Conservation (phyloP, 116 monocot genomes). For the Dioscorea cayenensis region DNA sequence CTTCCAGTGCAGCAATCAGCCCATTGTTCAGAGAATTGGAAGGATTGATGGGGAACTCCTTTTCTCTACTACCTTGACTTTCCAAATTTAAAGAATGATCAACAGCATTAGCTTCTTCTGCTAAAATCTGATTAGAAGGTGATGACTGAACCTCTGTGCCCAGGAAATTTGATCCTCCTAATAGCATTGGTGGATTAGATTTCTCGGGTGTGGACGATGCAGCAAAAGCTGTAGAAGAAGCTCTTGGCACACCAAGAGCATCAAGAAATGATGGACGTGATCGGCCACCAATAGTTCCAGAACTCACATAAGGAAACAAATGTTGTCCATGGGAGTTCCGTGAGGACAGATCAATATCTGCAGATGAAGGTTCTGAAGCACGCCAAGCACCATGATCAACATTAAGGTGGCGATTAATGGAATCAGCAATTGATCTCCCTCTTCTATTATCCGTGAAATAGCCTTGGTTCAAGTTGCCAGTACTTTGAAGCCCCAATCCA, state of each 20-base stretch:
- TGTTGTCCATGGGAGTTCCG: conserved; percentile 29
- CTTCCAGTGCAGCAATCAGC: conserved; percentile 7
- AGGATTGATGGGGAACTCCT: conserved; percentile 14
- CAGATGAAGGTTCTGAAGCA: conserved; percentile 26
- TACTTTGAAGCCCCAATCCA: conserved; percentile 10
- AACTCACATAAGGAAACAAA: conserved; percentile 27
- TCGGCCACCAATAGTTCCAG: conserved; percentile 28
- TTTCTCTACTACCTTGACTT: conserved; percentile 9
- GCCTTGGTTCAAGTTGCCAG: conserved; percentile 8
- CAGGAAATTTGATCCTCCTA: conserved; percentile 15
- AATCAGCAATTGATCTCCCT: conserved; percentile 30
- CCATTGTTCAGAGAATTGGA: conserved; percentile 22
- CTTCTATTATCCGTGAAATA: conserved; percentile 13
- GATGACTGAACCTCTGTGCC: conserved; percentile 8
- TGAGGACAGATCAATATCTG: conserved; percentile 22
- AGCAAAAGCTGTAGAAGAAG: conserved; percentile 28
- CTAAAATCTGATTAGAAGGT: conserved; percentile 15
- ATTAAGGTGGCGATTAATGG: conserved; percentile 35
- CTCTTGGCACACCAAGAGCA: conserved; percentile 54
- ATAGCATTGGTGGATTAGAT: conserved; percentile 17
- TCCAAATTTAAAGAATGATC: conserved; percentile 7
- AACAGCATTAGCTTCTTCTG: conserved; percentile 1
- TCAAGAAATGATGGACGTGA: conserved; percentile 86
- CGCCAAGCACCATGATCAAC: conserved; percentile 23
- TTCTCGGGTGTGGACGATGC: conserved; percentile 22